Evolutionary conservation across 2,329 filamentous ascomycete genomes (phyloP), one percentile per base, ranked within the genome.

Genomic region (Fusarium continuum): DNA sequence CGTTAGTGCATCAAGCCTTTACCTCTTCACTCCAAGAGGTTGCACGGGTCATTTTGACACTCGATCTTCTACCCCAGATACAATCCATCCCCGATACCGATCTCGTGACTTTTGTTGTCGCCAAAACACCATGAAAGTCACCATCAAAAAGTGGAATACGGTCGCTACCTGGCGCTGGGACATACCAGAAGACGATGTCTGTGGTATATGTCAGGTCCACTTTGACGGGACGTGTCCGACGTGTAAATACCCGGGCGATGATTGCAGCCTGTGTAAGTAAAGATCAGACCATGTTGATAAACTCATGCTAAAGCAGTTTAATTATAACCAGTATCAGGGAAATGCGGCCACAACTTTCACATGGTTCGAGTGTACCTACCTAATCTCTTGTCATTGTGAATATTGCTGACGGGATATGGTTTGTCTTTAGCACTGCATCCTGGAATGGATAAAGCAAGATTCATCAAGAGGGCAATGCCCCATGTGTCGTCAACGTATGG

Each of bases 161-260:
- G 92, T 99, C 62, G 95, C 95, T 16, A 94, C 93, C 51, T 99
- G 95, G 95, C 89, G 92, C 65, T 99, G 95, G 95, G 92, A 98
- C 75, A 91, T 98, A 72, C 93, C 94, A 20, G 93, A 97, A 71
- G 94, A 97, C 79, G 94, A 99, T 75, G 93, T 98, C 63, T 99
- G 95, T 72, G 95, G 95, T 71, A 99, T 99, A 79, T 99, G 95
- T 79, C 94, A 96, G 75, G 93, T 96, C 62, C 91, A 97, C 72
- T 99, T 98, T 75, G 95, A 99, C 76, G 94, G 93, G 57, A 98
- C 95, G 22, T 99, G 95, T 81, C 93, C 95, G 40, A 96, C 93
- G 51, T 99, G 95, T 88, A 97, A 96, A 83, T 98, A 93, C 74
- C 95, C 95, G 13, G 95, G 95, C 55, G 95, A 99, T 72, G 93